Evolutionary conservation across 2,329 filamentous ascomycete genomes (phyloP).

Genomic region (Aureobasidium sp.): DNA sequence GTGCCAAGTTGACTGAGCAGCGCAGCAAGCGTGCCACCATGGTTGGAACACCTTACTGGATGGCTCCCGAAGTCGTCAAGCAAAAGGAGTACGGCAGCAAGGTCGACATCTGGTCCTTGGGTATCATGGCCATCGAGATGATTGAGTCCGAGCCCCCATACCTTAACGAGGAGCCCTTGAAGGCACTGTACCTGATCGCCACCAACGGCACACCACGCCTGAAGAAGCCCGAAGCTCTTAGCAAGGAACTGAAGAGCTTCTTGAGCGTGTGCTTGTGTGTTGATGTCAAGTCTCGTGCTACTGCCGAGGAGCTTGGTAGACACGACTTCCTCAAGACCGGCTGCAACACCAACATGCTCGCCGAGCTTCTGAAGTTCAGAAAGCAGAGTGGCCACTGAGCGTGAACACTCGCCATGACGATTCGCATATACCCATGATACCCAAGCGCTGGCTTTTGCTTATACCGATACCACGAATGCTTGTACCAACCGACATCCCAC

Average conservation of each 20-base stretch:
- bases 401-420: not conserved
- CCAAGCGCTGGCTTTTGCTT: not conserved
- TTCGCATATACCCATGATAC: conserved; percentile 8
- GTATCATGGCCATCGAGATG: conserved; percentile 99
- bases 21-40: conserved; percentile 97
- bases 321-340: conserved; percentile 94
- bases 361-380: conserved; percentile 74
- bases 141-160: conserved; percentile 98
- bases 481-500: not conserved
- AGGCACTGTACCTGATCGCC: conserved; percentile 93
- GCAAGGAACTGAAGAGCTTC: conserved; percentile 96
- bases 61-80: conserved; percentile 98
- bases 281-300: conserved; percentile 89
- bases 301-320: conserved; percentile 75
- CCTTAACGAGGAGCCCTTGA: conserved; percentile 93
- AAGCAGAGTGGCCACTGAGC: conserved; percentile 36
- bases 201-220: conserved; percentile 94
- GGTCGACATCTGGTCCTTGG: conserved; percentile 97
- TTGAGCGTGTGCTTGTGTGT: conserved; percentile 93
- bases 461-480: not conserved
- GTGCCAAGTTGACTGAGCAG: conserved; percentile 92
- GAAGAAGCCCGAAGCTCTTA: conserved; percentile 97
- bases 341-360: conserved; percentile 71
- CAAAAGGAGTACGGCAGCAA: conserved; percentile 98
- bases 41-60: conserved; percentile 99